phyloP scores from a whole-genome alignment of 2,329 filamentous ascomycete species.

The Chaetomiaceae sp. region DNA sequence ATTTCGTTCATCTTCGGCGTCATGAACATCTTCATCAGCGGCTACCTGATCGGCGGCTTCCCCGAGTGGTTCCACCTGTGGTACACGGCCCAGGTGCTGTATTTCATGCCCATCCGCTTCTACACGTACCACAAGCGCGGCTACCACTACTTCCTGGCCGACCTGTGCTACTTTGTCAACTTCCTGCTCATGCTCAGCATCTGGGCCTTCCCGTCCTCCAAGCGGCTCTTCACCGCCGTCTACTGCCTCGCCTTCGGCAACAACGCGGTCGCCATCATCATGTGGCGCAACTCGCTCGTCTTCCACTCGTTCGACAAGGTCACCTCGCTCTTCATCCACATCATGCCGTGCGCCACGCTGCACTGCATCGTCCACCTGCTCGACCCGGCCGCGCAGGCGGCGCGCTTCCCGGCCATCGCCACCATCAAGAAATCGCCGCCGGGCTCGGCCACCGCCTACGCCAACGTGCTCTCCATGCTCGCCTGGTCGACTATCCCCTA shows the following conservation, averaged over 20 bases:
- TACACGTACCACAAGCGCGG: conserved; percentile 87
- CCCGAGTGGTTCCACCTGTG: conserved; percentile 86
- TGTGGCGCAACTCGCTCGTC: conserved; percentile 98
- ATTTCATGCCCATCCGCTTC: conserved; percentile 95
- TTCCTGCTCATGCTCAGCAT: conserved; percentile 73
- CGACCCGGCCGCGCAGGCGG: conserved; percentile 55
- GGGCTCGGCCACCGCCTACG: conserved; percentile 73
- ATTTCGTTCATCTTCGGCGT: conserved; percentile 93
- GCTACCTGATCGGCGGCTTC: conserved; percentile 81
- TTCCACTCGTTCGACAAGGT: conserved; percentile 99
- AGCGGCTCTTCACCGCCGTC: conserved; percentile 82
- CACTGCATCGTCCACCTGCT: conserved; percentile 88
- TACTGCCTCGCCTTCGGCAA: conserved; percentile 94
- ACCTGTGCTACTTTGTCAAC: conserved; percentile 98
- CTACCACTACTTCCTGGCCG: conserved; percentile 94
- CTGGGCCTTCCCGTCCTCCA: conserved; percentile 86
- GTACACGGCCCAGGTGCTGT: conserved; percentile 82
- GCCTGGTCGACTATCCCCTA: conserved; percentile 93
- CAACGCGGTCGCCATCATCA: conserved; percentile 93
- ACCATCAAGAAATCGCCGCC: conserved; percentile 64
- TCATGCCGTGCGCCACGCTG: conserved; percentile 93
- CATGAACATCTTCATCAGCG: conserved; percentile 94
- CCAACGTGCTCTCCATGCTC: conserved; percentile 74
- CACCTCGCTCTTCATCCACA: conserved; percentile 96
- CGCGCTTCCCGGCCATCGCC: conserved; percentile 78